Percentiles rank a stretch among this genome's conserved stretches.
phyloP scores from a whole-genome alignment of 257 asterid genomes.

The Solanum sitiens region DNA sequence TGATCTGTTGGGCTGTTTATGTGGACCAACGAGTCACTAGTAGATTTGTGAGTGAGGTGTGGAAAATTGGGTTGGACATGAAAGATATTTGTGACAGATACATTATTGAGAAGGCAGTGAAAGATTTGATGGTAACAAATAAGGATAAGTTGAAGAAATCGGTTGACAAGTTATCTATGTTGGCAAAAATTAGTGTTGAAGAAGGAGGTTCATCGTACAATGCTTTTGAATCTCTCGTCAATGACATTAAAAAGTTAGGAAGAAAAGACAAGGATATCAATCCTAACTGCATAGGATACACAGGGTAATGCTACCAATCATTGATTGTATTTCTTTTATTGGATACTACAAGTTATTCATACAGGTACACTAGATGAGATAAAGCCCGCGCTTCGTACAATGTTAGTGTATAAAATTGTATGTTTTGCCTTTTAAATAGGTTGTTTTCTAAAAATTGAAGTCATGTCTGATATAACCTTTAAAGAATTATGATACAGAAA shows the following conservation, averaged over 20 bases:
- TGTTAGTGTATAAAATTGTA: too few relatives aligned
- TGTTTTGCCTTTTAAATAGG: not conserved
- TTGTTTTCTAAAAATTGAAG: too few relatives aligned
- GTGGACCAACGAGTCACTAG: slow-evolving; percentile 41
- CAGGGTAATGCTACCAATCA: not conserved
- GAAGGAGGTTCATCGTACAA: slow-evolving; percentile 33
- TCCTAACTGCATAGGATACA: not conserved
- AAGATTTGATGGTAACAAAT: slow-evolving; percentile 32
- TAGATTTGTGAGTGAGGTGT: slow-evolving; percentile 40
- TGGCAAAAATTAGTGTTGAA: slow-evolving; percentile 24
- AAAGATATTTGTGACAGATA: slow-evolving; percentile 38
- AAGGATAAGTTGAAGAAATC: slow-evolving; percentile 23
- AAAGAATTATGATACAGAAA: not conserved
- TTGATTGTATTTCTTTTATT: not conserved
- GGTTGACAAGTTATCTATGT: slow-evolving; percentile 7
- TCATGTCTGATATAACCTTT: not conserved
- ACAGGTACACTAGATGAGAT: not conserved
- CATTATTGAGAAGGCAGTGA: slow-evolving; percentile 21
- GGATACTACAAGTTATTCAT: not conserved
- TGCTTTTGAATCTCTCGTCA: slow-evolving; percentile 12
- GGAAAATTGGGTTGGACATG: slow-evolving; percentile 57
- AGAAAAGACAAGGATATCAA: not conserved
- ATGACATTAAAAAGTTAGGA: not conserved
- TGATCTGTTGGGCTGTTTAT: slow-evolving; percentile 20
- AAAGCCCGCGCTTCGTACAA: not conserved